A percentile compares a stretch with the other conserved stretches of the same genome.
These are phyloP conservation scores for Aspergillus calidoustus DNA, from an alignment of 2,329 filamentous ascomycete species.

Conservation along the genomic window DNA sequence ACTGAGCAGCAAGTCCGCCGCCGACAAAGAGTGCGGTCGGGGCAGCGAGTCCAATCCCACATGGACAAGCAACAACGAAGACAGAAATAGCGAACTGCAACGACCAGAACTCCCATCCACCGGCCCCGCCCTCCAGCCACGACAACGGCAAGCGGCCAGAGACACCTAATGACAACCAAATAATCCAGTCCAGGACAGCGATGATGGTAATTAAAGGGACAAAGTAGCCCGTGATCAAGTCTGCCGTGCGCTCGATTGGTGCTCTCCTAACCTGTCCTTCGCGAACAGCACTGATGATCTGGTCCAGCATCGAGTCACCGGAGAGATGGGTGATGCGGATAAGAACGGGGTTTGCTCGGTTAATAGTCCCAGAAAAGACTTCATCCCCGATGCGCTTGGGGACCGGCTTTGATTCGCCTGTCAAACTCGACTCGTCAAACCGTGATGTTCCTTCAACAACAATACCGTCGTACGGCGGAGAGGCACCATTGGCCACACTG, in stretches of 20 bases:
- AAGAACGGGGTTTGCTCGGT: conserved; percentile 50
- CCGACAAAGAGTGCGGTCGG: conserved; percentile 85
- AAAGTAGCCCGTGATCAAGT: conserved; percentile 54
- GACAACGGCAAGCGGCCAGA: conserved; percentile 52
- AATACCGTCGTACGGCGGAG: conserved; percentile 80
- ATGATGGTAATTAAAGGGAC: conserved; percentile 55
- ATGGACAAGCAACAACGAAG: conserved; percentile 85
- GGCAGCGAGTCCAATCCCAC: conserved; percentile 79
- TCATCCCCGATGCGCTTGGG: conserved; percentile 47
- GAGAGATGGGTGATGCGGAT: conserved; percentile 49
- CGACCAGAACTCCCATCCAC: conserved; percentile 57
- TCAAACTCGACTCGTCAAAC: conserved; percentile 91
- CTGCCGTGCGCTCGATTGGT: conserved; percentile 53
- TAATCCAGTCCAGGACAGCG: conserved; percentile 51
- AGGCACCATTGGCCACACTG: conserved; percentile 75
- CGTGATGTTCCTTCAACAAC: conserved; percentile 60
- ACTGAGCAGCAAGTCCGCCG: conserved; percentile 75
- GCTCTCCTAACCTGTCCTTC: conserved; percentile 55
- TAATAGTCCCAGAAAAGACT: conserved; percentile 53
- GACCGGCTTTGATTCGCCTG: conserved; percentile 58
- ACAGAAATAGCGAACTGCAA: conserved; percentile 76
- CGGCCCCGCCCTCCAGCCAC: conserved; percentile 56
- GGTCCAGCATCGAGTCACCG: conserved; percentile 55
- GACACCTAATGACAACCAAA: conserved; percentile 54
- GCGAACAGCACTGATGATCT: conserved; percentile 55